phyloP scores from a whole-genome alignment of 2,329 filamentous ascomycete species.

The Canariomyces notabilis region DNA sequence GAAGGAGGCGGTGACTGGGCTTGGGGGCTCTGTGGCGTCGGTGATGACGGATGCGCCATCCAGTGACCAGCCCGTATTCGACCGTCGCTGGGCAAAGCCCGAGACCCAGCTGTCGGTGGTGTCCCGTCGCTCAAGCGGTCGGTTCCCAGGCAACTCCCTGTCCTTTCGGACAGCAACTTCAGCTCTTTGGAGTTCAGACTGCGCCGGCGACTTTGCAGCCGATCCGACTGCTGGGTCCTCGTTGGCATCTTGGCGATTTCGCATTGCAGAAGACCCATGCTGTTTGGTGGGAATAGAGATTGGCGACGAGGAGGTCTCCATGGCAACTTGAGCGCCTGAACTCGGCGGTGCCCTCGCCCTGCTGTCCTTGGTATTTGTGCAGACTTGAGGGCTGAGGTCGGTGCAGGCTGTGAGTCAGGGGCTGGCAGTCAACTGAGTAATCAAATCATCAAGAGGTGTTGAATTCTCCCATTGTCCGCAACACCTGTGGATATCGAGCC shows the following conservation, averaged over 20 bases:
- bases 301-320: neutral
- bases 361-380: neutral
- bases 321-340: neutral
- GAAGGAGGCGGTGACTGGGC: conserved; percentile 11
- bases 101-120: conserved; percentile 13
- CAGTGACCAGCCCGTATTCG: conserved; percentile 14
- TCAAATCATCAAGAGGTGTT: no score
- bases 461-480: no score
- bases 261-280: neutral
- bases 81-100: conserved; percentile 6
- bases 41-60: conserved; percentile 17
- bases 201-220: conserved; percentile 8
- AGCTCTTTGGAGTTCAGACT: neutral
- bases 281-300: neutral
- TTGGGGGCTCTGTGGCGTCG: conserved; percentile 12
- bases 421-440: no score
- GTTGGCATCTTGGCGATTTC: neutral
- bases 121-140: conserved; percentile 13
- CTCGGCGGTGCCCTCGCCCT: no score
- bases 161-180: conserved; percentile 2
- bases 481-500: no score
- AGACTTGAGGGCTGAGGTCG: no score
- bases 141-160: conserved; percentile 14
- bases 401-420: no score
- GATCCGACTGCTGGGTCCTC: conserved; percentile 1